phyloP scores from a whole-genome alignment of 1,139 yeast species.

The Sugiyamaella castrensis region DNA sequence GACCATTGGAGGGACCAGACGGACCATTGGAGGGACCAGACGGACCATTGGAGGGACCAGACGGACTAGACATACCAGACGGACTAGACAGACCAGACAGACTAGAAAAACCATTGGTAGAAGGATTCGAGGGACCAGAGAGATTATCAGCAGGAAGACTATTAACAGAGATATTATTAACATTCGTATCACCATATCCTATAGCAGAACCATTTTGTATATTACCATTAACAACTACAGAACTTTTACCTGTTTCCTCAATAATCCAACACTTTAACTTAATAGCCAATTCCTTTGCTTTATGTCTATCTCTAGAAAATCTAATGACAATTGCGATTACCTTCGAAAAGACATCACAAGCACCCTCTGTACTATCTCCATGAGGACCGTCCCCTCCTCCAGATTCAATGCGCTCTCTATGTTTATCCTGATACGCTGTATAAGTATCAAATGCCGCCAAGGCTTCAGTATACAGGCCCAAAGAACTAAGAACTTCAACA shows the following conservation, averaged over 20 bases:
- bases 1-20: neutral
- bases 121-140: neutral
- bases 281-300: slow-evolving; percentile 30
- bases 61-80: too few relatives aligned
- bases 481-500: slow-evolving; percentile 33
- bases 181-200: neutral
- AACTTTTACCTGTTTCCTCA: too few relatives aligned
- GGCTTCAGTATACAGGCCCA: slow-evolving; percentile 38
- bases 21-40: neutral
- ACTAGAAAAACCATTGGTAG: neutral
- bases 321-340: slow-evolving; percentile 22
- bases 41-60: neutral
- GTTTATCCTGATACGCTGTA: slow-evolving; percentile 39
- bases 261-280: slow-evolving; percentile 17
- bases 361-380: slow-evolving; percentile 33
- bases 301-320: slow-evolving; percentile 16
- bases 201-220: neutral
- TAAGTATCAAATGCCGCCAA: slow-evolving; percentile 46
- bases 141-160: neutral
- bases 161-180: neutral
- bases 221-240: neutral
- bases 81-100: neutral
- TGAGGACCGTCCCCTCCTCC: slow-evolving; percentile 23
- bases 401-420: slow-evolving; percentile 34
- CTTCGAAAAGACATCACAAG: slow-evolving; percentile 28